Conservation (phyloP, 2,329 filamentous ascomycete species). For the Aspergillus fijiensis region DNA sequence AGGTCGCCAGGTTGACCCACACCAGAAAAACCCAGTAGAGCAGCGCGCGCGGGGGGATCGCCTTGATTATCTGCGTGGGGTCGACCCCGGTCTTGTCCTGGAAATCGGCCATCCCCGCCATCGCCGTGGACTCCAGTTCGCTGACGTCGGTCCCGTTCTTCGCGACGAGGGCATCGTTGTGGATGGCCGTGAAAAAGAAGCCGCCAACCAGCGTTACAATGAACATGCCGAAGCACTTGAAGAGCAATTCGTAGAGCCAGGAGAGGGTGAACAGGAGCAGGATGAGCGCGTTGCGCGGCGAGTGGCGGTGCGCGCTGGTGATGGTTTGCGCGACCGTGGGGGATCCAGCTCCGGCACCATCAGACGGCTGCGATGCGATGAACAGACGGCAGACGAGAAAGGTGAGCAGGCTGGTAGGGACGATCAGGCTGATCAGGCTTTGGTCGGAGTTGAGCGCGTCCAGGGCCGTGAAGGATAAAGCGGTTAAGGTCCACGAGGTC, state of each 20-base stretch:
- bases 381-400: constrained; percentile 19
- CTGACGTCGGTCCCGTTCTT: background rate
- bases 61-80: constrained; percentile 8
- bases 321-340: constrained; percentile 15
- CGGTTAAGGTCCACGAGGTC: constrained; percentile 12
- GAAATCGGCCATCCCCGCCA: constrained; percentile 11
- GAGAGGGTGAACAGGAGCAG: constrained; percentile 10
- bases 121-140: background rate
- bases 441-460: constrained; percentile 16
- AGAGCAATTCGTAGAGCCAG: constrained; percentile 14
- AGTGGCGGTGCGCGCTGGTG: constrained; percentile 12
- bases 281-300: constrained; percentile 8
- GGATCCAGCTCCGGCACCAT: background rate
- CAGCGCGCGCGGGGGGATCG: constrained; percentile 14
- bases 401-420: constrained; percentile 20
- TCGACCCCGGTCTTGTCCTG: constrained; percentile 9
- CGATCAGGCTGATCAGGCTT: constrained; percentile 5
- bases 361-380: constrained; percentile 2
- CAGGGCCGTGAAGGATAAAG: constrained; percentile 18
- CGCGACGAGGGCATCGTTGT: constrained; percentile 6
- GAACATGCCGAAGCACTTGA: constrained; percentile 11
- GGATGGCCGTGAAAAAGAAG: constrained; percentile 8
- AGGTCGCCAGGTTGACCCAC: constrained; percentile 16
- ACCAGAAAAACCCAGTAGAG: constrained; percentile 12
- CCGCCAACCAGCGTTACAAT: constrained; percentile 16